Percentiles rank a stretch among this genome's conserved stretches.
Evolutionary conservation across 192 early-diverging fungal genomes (phyloP).

Genomic region (Allomyces arbusculus): DNA sequence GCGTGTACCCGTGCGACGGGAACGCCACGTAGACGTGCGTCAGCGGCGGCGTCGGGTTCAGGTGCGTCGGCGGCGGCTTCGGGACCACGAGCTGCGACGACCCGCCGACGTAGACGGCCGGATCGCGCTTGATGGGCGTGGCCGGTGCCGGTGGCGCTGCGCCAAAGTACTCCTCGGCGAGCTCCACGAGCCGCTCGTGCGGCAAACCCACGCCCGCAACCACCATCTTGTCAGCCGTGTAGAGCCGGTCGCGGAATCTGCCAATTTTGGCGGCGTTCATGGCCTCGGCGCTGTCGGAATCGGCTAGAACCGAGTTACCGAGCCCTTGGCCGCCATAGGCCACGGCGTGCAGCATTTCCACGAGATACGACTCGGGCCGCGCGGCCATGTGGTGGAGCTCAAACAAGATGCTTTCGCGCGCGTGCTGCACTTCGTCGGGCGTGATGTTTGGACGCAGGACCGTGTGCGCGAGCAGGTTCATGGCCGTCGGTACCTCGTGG

Average conservation of each 20-base stretch:
- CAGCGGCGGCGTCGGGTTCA: conserved; percentile 40
- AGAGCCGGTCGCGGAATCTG: conserved; percentile 16
- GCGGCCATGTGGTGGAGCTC: conserved; percentile 74
- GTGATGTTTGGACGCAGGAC: conserved; percentile 52
- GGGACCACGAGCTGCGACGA: not conserved
- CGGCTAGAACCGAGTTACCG: conserved; percentile 59
- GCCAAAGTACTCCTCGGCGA: conserved; percentile 55
- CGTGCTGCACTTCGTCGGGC: conserved; percentile 61
- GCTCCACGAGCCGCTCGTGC: conserved; percentile 59
- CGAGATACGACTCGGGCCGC: conserved; percentile 66
- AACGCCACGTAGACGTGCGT: conserved; percentile 84
- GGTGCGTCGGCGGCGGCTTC: conserved; percentile 5
- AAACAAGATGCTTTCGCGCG: conserved; percentile 51
- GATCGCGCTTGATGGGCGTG: conserved; percentile 3
- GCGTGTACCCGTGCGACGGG: conserved; percentile 57
- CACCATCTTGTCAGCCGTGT: conserved; percentile 70
- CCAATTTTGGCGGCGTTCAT: conserved; percentile 46
- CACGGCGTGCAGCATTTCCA: conserved; percentile 66
- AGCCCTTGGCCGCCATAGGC: conserved; percentile 61
- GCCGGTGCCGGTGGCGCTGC: conserved; percentile 19
- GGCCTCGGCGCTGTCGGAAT: conserved; percentile 34
- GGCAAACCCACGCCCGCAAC: conserved; percentile 68
- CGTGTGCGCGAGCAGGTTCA: conserved; percentile 58
- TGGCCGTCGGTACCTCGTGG: conserved; percentile 50
- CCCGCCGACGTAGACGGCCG: not conserved